Base-by-base conservation (phyloP, 2,329 filamentous ascomycete genomes). In the Calonectria hawksworthii region DNA sequence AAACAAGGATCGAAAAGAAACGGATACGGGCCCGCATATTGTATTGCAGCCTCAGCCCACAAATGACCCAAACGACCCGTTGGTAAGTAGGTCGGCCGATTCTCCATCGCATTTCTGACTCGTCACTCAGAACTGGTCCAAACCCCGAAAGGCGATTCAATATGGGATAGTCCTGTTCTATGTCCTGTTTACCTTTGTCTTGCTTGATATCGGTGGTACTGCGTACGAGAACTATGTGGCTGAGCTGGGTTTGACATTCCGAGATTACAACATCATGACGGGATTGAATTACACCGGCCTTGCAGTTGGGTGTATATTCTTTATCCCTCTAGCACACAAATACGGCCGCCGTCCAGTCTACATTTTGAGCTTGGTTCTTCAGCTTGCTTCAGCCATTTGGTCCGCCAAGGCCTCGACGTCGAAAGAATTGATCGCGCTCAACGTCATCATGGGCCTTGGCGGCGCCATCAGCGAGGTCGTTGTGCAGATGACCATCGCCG, bases 171-270 rank as follows among this genome's bases (percentile, higher is more conserved):
- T 93, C 1, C 88, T 93, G 72, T 82, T 90, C 9, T 92, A 95
- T 79, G 89, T 92, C 3, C 86, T 94, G 16, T 85, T 96, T 26
- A 89, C 91, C 9, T 96, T 94, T 84, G 85, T 94, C 73, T 91
- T 94, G 82, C 88, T 95, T 10, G 76, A 69, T n/a, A 73, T 75
- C 34, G 72, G 61, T 28, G 72, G 68, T 28, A 72, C 72, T 1
- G 67, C 70, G 7, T 70, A 72, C 28, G 69, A 73, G 16, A 68
- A 28, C 32, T 54, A 54, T 9, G 51, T 54, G 26, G 13, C 3
- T 18, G 51, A 75, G 30, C 47, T 74, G 10, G 74, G 74, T 10
- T 66, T 74, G 9, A 63, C n/a, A 16, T 56, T 64, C 18, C n/a
- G 41, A 2, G 18, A 38, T 2, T 28, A 74, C 23, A 76, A 76